Percentiles rank a stretch among this genome's conserved stretches.
These are phyloP conservation scores for Dothidotthia symphoricarpi DNA, from an alignment of 2,329 filamentous ascomycete species.

Conservation along the genomic window DNA sequence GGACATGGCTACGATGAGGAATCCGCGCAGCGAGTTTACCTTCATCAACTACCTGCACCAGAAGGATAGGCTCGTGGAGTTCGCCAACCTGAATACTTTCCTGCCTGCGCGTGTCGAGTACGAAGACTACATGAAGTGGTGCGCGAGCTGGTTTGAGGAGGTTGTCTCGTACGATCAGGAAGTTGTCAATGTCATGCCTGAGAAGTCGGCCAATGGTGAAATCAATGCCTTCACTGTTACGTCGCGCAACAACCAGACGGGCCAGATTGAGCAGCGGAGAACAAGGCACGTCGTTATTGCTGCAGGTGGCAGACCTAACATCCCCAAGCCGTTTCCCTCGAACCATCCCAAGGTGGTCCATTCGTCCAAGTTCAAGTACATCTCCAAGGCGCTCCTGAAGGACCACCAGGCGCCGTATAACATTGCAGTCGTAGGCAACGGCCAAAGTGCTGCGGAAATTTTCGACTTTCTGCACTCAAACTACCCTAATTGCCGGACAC, in stretches of 20 bases:
- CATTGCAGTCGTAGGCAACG: conserved; percentile 82
- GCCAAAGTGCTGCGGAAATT: conserved; percentile 93
- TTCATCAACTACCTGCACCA: conserved; percentile 91
- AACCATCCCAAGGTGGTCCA: conserved; percentile 76
- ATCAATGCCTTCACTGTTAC: conserved; percentile 67
- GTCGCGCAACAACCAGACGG: conserved; percentile 62
- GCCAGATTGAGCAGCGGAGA: conserved; percentile 53
- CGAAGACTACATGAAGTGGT: conserved; percentile 95
- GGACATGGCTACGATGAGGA: conserved; percentile 83
- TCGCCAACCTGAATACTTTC: conserved; percentile 88
- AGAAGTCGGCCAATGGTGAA: conserved; percentile 50
- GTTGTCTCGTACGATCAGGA: conserved; percentile 75
- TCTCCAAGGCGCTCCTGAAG: conserved; percentile 59
- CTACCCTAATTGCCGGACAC: conserved; percentile 78
- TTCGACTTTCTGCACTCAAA: conserved; percentile 81
- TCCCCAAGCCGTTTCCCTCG: conserved; percentile 68
- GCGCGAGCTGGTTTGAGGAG: conserved; percentile 72
- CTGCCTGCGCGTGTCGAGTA: conserved; percentile 83
- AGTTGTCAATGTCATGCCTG: conserved; percentile 68
- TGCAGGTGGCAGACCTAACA: conserved; percentile 65
- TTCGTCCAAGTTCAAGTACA: conserved; percentile 78
- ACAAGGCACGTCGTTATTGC: conserved; percentile 70
- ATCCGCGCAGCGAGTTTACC: conserved; percentile 88
- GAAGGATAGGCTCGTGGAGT: conserved; percentile 79
- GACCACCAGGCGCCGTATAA: conserved; percentile 60